phyloP scores from a whole-genome alignment of 176 grass and related monocot species.

The Dactylis glomerata region DNA sequence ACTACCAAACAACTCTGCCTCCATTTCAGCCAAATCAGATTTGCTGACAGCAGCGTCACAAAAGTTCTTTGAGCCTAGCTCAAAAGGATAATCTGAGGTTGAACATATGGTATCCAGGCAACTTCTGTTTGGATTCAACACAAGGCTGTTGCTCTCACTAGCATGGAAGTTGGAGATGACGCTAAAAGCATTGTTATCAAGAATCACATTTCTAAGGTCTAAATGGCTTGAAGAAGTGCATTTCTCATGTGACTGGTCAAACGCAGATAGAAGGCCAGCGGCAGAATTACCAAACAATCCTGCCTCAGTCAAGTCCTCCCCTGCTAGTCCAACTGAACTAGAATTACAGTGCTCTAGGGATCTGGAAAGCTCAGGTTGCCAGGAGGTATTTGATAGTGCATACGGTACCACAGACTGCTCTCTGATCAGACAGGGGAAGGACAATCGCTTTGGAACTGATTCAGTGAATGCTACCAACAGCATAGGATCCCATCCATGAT shows the following conservation, averaged over 20 bases:
- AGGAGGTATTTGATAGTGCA: conserved; percentile 27
- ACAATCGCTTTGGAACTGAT: conserved; percentile 22
- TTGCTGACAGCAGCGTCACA: conserved; percentile 9
- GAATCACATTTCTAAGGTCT: conserved; percentile 16
- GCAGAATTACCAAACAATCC: conserved; percentile 16
- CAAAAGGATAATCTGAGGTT: conserved; percentile 26
- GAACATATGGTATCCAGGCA: conserved; percentile 27
- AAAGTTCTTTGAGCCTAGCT: background rate
- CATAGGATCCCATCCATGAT: conserved; percentile 24
- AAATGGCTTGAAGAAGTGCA: conserved; percentile 35
- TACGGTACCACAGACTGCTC: conserved; percentile 30
- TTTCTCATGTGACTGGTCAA: conserved; percentile 25
- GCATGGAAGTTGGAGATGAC: conserved; percentile 12
- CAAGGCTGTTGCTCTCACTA: conserved; percentile 18
- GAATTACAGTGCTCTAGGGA: conserved; percentile 26
- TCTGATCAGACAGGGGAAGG: conserved; percentile 26
- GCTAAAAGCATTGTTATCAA: conserved; percentile 28
- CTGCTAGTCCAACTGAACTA: conserved; percentile 26
- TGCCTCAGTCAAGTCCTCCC: background rate
- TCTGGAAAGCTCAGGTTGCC: conserved; percentile 21
- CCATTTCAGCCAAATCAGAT: conserved; percentile 34
- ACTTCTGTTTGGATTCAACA: conserved; percentile 19
- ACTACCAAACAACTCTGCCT: conserved; percentile 22
- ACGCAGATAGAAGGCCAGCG: conserved; percentile 11
- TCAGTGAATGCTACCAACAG: background rate